phyloP scores from a whole-genome alignment of 73 alveolate species.

The Symbiodinium pilosum region DNA sequence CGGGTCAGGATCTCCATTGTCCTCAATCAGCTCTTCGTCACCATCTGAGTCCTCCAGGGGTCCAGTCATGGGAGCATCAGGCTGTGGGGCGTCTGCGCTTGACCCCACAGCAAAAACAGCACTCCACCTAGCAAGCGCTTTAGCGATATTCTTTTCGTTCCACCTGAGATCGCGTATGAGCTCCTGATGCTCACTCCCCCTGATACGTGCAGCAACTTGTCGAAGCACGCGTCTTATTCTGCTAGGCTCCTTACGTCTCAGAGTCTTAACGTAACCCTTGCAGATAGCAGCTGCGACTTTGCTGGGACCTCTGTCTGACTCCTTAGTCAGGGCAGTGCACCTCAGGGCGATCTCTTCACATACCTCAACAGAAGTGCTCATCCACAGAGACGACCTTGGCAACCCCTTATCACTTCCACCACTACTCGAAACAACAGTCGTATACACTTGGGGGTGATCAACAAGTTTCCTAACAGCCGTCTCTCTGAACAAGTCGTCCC shows the following conservation, averaged over 20 bases:
- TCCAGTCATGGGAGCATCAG: background rate
- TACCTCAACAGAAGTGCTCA: background rate
- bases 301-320: background rate
- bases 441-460: background rate
- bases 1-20: background rate
- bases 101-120: slow-evolving; percentile 8
- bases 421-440: background rate
- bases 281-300: background rate
- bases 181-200: background rate
- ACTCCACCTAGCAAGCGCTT: background rate
- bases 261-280: background rate
- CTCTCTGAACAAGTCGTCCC: background rate
- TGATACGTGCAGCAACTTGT: background rate
- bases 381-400: background rate
- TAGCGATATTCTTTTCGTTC: background rate
- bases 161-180: background rate
- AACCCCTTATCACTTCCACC: background rate
- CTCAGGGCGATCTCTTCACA: background rate
- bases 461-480: background rate
- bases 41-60: background rate
- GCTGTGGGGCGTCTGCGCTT: background rate
- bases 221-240: background rate
- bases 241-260: background rate
- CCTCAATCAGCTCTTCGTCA: background rate
- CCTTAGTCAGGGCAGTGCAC: background rate